These are phyloP conservation scores for Brassica juncea DNA, from an alignment of 345 rosid genomes.

Conservation along the genomic window DNA sequence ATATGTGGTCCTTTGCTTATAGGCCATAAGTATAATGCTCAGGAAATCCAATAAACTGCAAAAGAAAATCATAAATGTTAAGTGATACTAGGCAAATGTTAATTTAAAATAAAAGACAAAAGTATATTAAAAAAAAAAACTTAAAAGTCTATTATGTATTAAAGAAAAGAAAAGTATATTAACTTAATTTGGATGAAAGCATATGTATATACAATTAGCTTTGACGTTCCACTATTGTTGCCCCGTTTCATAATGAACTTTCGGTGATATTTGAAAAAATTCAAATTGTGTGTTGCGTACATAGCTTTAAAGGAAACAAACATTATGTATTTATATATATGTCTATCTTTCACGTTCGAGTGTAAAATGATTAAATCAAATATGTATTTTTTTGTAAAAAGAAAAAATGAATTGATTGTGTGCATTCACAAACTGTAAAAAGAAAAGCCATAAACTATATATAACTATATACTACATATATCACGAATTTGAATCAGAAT, in stretches of 20 bases:
- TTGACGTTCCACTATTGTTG: not conserved
- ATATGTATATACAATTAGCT: not conserved
- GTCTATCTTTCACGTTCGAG: not conserved
- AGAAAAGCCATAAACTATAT: not conserved
- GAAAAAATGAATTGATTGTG: not conserved
- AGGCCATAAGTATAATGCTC: not conserved
- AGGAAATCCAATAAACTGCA: not conserved
- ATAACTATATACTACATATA: not conserved
- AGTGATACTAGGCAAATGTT: not conserved
- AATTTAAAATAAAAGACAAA: not conserved
- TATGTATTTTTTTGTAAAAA: not conserved
- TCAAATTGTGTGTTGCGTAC: not conserved
- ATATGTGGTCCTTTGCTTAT: not conserved
- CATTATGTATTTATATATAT: not conserved
- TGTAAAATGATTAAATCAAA: not conserved
- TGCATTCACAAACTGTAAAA: not conserved
- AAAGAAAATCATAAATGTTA: not conserved
- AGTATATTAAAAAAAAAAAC: too few relatives aligned
- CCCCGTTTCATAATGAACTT: not conserved
- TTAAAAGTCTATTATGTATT: not conserved
- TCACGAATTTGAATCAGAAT: not conserved
- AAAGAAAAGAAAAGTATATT: not conserved
- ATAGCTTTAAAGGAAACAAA: not conserved
- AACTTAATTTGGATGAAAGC: not conserved
- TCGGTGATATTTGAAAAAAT: not conserved